Conservation (phyloP, 2,329 filamentous ascomycete species). For the Pseudocercospora eumusae region DNA sequence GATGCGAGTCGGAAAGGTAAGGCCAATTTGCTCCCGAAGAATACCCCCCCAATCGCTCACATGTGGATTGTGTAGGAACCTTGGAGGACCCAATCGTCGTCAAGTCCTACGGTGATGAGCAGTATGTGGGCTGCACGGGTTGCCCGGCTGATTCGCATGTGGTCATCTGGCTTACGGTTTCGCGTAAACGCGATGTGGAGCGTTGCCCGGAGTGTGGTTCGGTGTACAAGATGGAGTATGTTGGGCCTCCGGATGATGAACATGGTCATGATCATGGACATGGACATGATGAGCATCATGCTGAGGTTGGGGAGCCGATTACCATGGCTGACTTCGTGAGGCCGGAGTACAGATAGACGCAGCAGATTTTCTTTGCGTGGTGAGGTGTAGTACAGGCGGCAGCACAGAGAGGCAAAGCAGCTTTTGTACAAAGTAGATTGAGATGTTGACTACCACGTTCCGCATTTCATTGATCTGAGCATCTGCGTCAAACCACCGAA, state of each 20-base stretch:
- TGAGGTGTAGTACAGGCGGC: background rate
- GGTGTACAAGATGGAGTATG: slow-evolving; percentile 97
- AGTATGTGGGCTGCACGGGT: slow-evolving; percentile 95
- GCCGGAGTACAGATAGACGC: slow-evolving; percentile 81
- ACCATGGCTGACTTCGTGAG: slow-evolving; percentile 95
- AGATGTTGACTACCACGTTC: background rate
- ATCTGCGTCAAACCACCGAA: too few species aligned
- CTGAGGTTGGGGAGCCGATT: slow-evolving; percentile 75
- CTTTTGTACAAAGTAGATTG: slow-evolving; percentile 1
- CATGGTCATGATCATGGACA: slow-evolving; percentile 44
- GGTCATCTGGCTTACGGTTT: slow-evolving; percentile 86
- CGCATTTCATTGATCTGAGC: too few species aligned
- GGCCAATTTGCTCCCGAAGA: slow-evolving; percentile 29
- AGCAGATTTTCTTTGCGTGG: background rate
- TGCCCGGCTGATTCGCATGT: slow-evolving; percentile 88
- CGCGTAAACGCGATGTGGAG: slow-evolving; percentile 85
- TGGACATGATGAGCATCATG: slow-evolving; percentile 50
- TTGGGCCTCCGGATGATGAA: slow-evolving; percentile 76
- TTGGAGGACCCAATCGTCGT: slow-evolving; percentile 87
- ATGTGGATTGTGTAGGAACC: slow-evolving; percentile 61
- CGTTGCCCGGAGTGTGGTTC: slow-evolving; percentile 96
- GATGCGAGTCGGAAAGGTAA: slow-evolving; percentile 84
- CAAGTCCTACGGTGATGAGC: slow-evolving; percentile 90
- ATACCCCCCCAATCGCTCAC: slow-evolving; percentile 3
- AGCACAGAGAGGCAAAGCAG: background rate